Conservation (phyloP, 2,329 filamentous ascomycete species). For the Penicillium sp. region DNA sequence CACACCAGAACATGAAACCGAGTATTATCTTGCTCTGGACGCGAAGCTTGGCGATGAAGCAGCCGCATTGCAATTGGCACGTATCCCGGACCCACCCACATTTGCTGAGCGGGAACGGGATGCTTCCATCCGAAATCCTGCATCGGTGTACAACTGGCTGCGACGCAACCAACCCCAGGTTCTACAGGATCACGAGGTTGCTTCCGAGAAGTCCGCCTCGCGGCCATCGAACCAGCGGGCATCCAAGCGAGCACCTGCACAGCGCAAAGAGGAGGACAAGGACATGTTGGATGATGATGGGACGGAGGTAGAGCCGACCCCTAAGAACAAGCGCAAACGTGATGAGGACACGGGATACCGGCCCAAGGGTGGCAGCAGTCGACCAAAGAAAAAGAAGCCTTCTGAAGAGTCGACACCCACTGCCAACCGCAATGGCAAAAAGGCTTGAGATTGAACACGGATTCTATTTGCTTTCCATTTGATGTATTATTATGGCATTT, state of each 20-base stretch:
- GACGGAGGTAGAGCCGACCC: conserved; percentile 33
- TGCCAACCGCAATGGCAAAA: conserved; percentile 31
- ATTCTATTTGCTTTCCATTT: conserved; percentile 1
- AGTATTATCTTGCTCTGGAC: conserved; percentile 41
- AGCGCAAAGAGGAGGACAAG: conserved; percentile 41
- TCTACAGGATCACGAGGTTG: conserved; percentile 64
- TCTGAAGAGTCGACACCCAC: conserved; percentile 35
- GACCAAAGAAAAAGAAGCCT: conserved; percentile 40
- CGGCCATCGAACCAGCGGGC: conserved; percentile 39
- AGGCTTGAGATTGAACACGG: conserved; percentile 15
- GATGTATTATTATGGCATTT: conserved; percentile 16
- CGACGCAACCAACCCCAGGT: conserved; percentile 77
- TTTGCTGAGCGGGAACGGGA: conserved; percentile 53
- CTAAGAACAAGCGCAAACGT: conserved; percentile 45
- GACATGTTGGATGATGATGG: conserved; percentile 44
- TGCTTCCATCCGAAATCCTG: conserved; percentile 66
- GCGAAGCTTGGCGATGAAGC: conserved; percentile 38
- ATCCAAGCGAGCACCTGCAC: conserved; percentile 39
- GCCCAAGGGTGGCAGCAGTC: conserved; percentile 43
- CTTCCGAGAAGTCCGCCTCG: conserved; percentile 40
- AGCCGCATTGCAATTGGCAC: conserved; percentile 51
- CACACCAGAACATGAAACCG: conserved; percentile 41
- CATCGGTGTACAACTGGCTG: conserved; percentile 94
- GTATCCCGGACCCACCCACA: conserved; percentile 32
- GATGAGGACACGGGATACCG: conserved; percentile 46